Conservation (phyloP, 2,329 filamentous ascomycete genomes). For the Phialophora tarda region DNA sequence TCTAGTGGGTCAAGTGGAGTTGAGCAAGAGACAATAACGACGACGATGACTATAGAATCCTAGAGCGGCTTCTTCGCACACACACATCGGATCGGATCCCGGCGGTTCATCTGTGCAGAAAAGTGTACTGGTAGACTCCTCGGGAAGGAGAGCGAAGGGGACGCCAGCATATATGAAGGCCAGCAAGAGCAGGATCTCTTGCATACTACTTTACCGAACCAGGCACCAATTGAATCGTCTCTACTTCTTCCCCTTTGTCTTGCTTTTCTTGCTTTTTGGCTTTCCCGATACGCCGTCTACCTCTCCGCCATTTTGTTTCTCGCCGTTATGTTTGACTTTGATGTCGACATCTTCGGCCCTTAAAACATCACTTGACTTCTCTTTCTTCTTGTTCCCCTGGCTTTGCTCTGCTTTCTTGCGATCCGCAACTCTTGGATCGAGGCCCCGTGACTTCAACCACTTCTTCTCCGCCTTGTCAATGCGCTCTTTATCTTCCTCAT, state of each 20-base stretch:
- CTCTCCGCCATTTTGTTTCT: neutral
- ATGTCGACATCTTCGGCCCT: neutral
- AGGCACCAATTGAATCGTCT: neutral
- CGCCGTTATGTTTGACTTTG: neutral
- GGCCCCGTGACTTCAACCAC: constrained; percentile 72
- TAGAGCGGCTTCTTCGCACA: neutral
- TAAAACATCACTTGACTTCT: neutral
- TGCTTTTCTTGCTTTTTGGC: constrained; percentile 5
- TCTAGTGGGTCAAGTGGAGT: neutral
- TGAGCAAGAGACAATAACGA: neutral
- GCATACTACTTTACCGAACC: neutral
- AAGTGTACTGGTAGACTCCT: neutral
- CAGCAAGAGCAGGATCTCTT: neutral
- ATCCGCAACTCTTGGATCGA: constrained; percentile 68
- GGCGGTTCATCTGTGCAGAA: neutral
- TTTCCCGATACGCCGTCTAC: neutral
- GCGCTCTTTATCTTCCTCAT: constrained; percentile 72
- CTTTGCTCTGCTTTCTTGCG: constrained; percentile 18
- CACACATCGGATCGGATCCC: neutral
- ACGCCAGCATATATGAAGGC: neutral
- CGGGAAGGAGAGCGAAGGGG: neutral
- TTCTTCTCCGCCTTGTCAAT: constrained; percentile 76
- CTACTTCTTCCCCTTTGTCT: constrained; percentile 8
- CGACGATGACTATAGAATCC: neutral
- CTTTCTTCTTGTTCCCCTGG: neutral